Conservation (phyloP, 108 stramenopile genomes). For the Cyclotella kingstonii region DNA sequence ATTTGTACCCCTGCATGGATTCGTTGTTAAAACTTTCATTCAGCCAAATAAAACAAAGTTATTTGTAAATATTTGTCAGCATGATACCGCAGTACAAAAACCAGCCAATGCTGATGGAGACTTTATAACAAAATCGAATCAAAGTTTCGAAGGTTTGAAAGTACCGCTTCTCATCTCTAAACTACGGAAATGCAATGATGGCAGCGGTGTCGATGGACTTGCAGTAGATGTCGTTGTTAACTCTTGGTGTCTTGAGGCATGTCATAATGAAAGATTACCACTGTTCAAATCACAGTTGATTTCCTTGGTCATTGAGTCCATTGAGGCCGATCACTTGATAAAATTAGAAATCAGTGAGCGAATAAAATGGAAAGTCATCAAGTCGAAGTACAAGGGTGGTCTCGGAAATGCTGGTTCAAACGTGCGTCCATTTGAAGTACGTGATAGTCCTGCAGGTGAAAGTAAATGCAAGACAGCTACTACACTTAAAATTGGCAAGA, state of each 20-base stretch:
- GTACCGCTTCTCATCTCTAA: slow-evolving; percentile 19
- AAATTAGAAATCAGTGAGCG: not conserved
- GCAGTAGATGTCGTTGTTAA: slow-evolving; percentile 6
- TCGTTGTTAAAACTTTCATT: slow-evolving; percentile 2
- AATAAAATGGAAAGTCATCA: not conserved
- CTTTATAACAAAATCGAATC: not conserved
- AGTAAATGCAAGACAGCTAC: not conserved
- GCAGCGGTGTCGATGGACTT: not conserved
- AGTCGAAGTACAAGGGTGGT: slow-evolving; percentile 6
- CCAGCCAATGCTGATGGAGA: not conserved
- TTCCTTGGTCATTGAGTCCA: not conserved
- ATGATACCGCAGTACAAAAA: not conserved
- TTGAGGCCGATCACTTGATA: not conserved
- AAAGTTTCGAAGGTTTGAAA: not conserved
- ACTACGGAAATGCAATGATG: slow-evolving; percentile 1
- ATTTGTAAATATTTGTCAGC: slow-evolving; percentile 7
- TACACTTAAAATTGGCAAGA: not conserved
- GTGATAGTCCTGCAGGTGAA: not conserved
- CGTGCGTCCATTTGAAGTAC: slow-evolving; percentile 2
- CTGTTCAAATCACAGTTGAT: slow-evolving; percentile 6
- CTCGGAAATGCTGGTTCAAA: not conserved
- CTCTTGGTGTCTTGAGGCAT: slow-evolving; percentile 5
- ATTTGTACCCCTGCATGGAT: not conserved
- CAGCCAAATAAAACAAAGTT: slow-evolving; percentile 1
- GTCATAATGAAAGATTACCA: not conserved